phyloP scores from a whole-genome alignment of 139 green algal genomes.

The Chlamydomonas sp. region DNA sequence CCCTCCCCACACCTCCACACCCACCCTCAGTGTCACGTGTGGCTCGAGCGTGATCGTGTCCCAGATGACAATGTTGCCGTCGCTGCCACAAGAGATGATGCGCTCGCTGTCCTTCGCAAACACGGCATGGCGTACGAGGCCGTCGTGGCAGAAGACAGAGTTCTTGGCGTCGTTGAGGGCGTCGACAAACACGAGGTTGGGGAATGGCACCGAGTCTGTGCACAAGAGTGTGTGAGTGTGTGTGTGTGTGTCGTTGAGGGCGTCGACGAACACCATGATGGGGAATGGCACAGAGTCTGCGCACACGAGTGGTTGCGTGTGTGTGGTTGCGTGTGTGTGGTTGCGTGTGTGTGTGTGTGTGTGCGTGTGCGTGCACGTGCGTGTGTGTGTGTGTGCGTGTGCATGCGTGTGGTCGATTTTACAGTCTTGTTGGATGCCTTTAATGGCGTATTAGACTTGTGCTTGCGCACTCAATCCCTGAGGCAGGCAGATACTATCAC shows the following conservation, averaged over 20 bases:
- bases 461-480: no score
- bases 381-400: no score
- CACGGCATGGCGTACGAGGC: constrained; percentile 23
- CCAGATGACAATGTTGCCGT: constrained; percentile 27
- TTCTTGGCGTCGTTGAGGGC: constrained; percentile 27
- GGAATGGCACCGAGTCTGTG: constrained; percentile 32
- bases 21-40: constrained; percentile 26
- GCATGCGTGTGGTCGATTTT: no score
- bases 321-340: no score
- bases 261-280: constrained; percentile 29
- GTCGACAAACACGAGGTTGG: constrained; percentile 35
- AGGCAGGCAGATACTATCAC: no score
- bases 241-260: constrained; percentile 15
- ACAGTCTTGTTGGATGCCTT: no score
- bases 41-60: constrained; percentile 32
- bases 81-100: constrained; percentile 29
- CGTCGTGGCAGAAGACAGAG: constrained; percentile 39
- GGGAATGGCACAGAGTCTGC: constrained; percentile 28
- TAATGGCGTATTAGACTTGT: no score
- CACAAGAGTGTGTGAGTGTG: no score
- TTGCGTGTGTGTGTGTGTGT: no score
- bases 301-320: no score
- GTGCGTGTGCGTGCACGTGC: no score
- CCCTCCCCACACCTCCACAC: no score
- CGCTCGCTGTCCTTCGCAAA: constrained; percentile 21